Base-by-base conservation (phyloP, 305 asterid genomes). In the Solanum hybrid region DNA sequence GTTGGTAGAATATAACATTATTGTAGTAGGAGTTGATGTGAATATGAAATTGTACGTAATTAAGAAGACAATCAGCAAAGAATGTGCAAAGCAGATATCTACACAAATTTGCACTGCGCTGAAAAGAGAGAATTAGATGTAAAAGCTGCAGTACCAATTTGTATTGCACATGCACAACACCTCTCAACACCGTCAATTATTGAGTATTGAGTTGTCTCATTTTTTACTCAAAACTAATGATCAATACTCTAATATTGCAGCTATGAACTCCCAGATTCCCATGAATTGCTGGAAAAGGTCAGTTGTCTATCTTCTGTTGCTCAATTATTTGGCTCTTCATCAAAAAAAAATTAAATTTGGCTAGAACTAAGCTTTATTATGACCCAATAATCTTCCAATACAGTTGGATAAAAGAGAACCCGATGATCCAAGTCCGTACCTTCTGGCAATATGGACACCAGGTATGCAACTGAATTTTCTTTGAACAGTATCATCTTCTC, bases 371-470 rank as follows among this genome's bases (percentile, higher is more conserved):
- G 85, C 90, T 91, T 79, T 84, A 71, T 89, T 91, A 32, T 77
- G 38, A 92, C 91, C 46, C 46, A 75, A 69, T 72, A 86, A 86
- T 38, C 86, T 86, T 72, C 75, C 91, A 88, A 91, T 75, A 87
- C 90, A 97, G 99, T 89, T 94, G 96, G 98, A 97, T 91, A 92
- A 93, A 91, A 94, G 98, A 93, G 98, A 97, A 91, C 94, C 96
- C n/a, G 98, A 96, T 94, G 99, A 97, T 92, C 98, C 99, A 92
- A 96, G 97, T 90, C 99, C 99, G 2, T 96, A 97, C 94, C 98
- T 97, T 91, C 94, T 97, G 42, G 98, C 98, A 79, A 94, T 97
- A 92, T 97, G 99, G 99, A 94, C 96, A 90, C 99, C 99, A 87
- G 99, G 99, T 97, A 93, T 32, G 90, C 90, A 87, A 56, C 71